Conservation (phyloP, 495 filamentous ascomycete genomes). For the Viridothelium virens region DNA sequence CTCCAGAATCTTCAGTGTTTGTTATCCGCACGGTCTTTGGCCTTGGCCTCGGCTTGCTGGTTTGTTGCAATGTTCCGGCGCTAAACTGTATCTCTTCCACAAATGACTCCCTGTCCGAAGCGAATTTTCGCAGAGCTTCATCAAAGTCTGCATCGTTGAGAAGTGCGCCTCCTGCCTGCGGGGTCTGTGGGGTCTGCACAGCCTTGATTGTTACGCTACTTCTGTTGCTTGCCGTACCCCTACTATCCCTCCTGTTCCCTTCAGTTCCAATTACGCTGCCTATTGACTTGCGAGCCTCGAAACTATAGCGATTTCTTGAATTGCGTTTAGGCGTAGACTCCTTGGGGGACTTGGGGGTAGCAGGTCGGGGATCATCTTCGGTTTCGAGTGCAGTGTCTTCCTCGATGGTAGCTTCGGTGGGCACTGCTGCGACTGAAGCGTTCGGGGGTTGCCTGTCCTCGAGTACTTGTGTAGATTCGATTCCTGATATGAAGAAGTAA, state of each 20-base stretch:
- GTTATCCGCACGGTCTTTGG: conserved; percentile 74
- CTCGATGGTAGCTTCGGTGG: conserved; percentile 61
- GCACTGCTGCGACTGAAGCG: conserved; percentile 40
- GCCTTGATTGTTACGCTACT: conserved; percentile 80
- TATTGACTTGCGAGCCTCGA: conserved; percentile 57
- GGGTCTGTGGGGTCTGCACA: conserved; percentile 31
- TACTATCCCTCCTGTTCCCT: conserved; percentile 39
- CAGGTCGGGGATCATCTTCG: conserved; percentile 43
- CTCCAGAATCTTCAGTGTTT: conserved; percentile 42
- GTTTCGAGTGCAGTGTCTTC: conserved; percentile 54
- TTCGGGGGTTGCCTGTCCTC: conserved; percentile 45
- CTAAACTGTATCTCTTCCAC: conserved; percentile 85
- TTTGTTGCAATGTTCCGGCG: conserved; percentile 56
- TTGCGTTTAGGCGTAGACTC: conserved; percentile 52
- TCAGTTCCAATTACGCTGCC: conserved; percentile 48
- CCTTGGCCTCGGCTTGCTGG: conserved; percentile 47
- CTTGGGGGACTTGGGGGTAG: conserved; percentile 40
- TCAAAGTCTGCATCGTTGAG: conserved; percentile 78
- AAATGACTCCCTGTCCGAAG: conserved; percentile 86
- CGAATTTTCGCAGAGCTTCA: conserved; percentile 83
- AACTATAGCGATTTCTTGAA: conserved; percentile 52
- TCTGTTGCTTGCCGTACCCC: conserved; percentile 68
- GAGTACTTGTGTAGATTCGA: conserved; percentile 58
- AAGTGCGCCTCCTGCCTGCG: conserved; percentile 23
- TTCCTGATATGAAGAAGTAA: conserved; percentile 97